phyloP scores from a whole-genome alignment of 345 rosid species.

The Alliaria petiolata region DNA sequence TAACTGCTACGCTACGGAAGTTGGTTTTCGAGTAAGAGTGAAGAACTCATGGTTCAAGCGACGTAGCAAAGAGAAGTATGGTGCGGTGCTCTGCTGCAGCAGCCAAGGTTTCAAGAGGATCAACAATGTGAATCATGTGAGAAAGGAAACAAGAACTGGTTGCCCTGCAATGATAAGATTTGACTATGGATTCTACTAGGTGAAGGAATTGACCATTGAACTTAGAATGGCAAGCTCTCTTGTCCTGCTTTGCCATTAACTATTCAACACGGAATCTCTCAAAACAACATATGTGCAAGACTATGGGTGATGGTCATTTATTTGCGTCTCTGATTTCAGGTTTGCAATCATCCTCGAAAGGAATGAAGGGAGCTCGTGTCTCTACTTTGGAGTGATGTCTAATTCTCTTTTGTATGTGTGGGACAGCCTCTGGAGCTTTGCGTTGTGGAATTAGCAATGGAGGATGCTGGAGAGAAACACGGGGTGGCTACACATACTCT shows the following conservation, averaged over 20 bases:
- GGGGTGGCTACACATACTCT: conserved; percentile 6
- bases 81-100: conserved; percentile 79
- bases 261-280: not conserved
- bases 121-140: conserved; percentile 55
- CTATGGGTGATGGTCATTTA: conserved; percentile 7
- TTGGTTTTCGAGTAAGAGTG: conserved; percentile 71
- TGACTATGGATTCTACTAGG: conserved; percentile 67
- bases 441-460: conserved; percentile 4
- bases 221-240: conserved; percentile 71
- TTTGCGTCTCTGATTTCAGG: conserved; percentile 47
- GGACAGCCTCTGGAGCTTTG: not conserved
- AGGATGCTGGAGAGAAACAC: conserved; percentile 13
- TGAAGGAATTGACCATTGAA: conserved; percentile 92
- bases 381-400: conserved; percentile 77
- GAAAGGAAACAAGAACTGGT: conserved; percentile 78
- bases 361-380: conserved; percentile 94
- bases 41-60: conserved; percentile 86
- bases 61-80: conserved; percentile 66
- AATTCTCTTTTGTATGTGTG: conserved; percentile 59
- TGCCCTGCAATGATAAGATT: conserved; percentile 80
- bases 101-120: conserved; percentile 74
- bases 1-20: conserved; percentile 68
- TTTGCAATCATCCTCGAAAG: conserved; percentile 99
- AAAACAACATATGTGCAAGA: not conserved
- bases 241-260: not conserved